Base-by-base conservation (phyloP, 2,329 filamentous ascomycete species). In the Stemphylium vesicarium region DNA sequence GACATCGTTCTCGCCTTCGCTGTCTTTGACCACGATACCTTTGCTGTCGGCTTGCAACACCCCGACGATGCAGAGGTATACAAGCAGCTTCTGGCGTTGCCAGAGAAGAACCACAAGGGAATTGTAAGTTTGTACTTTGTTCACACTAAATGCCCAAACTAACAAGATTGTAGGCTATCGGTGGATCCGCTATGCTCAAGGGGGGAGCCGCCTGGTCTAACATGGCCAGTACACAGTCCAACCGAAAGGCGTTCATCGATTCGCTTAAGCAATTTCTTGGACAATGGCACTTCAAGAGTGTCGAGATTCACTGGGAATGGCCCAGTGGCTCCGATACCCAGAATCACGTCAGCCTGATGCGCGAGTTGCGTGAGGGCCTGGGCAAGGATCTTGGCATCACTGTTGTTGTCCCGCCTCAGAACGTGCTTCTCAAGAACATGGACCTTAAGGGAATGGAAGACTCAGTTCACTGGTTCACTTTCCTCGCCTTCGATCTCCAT, bases 251-350 rank as follows among this genome's bases (percentile, higher is more conserved):
- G 0, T 83, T 82, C 57, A 71, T 78, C 49, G 53, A 64, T 1
- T 74, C 69, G 0, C 56, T 81, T 0, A 51, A 75, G 2, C 42
- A 50, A 1, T 82, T 83, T 58, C 70, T 82, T 63, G 29, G 60
- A 1, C 73, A 66, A 6, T 81, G 80, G 58, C 69, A 69, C 2
- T 80, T 82, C 45, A 76, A 79, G 3, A 65, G 67, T 1, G 66
- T 80, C 2, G 79, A 82, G 45, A 60, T 82, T n/a, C 77, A 82
- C 56, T 82, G 79, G 80, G 77, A 78, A 3, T 66, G 72, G 13
- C 72, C 69, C 12, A 68, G 58, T 6, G 55, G 63, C 0, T 70
- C 65, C 2, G 80, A 82, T 37, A 64, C 44, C 15, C 53, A 57
- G 15, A 70, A 70, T 20, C 57, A 64, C 9, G 50, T 65, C 7